Evolutionary conservation across 352 stramenopile species (phyloP).

Genomic region (Phytophthora sp.): DNA sequence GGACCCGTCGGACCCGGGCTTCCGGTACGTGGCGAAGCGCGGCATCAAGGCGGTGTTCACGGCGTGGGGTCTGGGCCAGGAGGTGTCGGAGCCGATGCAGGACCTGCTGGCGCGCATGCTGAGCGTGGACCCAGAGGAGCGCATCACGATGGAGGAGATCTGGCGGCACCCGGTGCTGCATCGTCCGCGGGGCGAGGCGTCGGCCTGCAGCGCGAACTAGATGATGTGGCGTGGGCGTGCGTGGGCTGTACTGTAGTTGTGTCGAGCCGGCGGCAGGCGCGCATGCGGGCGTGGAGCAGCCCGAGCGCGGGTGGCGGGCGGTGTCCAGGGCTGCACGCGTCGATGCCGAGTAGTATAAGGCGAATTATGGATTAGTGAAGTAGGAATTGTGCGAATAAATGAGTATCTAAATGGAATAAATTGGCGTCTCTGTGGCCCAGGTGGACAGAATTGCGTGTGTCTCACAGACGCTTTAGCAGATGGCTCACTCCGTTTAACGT

Average conservation of each 20-base stretch:
- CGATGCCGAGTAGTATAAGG: slow-evolving; percentile 8
- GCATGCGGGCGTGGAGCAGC: background rate
- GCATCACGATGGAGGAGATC: slow-evolving; percentile 71
- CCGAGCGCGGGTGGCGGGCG: no score
- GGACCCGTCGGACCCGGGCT: slow-evolving; percentile 83
- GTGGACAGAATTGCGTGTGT: background rate
- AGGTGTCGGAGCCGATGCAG: slow-evolving; percentile 56
- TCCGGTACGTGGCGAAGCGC: slow-evolving; percentile 83
- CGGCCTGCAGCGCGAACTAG: background rate
- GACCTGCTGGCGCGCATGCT: slow-evolving; percentile 84
- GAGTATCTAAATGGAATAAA: slow-evolving; percentile 10
- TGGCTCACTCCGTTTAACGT: background rate
- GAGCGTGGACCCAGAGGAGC: slow-evolving; percentile 54
- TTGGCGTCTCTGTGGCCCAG: background rate
- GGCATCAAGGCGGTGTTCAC: slow-evolving; percentile 77
- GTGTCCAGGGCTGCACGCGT: no score
- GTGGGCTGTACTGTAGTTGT: slow-evolving; percentile 16
- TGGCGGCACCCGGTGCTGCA: slow-evolving; percentile 63
- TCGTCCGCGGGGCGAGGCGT: slow-evolving; percentile 5
- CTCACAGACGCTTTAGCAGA: background rate
- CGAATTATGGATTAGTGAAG: slow-evolving; percentile 16
- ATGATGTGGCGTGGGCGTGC: background rate
- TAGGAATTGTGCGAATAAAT: slow-evolving; percentile 21
- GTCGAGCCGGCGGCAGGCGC: background rate
- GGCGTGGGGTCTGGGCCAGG: slow-evolving; percentile 55